phyloP scores from a whole-genome alignment of 306 rosid species.

The Purshia tridentata region DNA sequence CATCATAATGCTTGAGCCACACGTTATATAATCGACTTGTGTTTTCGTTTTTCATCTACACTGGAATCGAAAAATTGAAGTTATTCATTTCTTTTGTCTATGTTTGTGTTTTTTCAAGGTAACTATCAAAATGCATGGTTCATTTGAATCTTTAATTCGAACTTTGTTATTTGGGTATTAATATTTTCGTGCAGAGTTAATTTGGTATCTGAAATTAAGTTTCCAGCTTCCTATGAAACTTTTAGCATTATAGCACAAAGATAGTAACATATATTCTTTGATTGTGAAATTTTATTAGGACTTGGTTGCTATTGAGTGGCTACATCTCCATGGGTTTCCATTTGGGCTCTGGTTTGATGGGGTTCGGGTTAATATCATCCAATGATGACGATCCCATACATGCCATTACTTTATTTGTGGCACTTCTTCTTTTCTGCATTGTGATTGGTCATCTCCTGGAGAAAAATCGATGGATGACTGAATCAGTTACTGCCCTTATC shows the following conservation, averaged over 20 bases:
- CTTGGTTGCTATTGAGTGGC: slow-evolving; percentile 4
- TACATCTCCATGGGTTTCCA: slow-evolving; percentile 32
- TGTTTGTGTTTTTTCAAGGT: neutral
- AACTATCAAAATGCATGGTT: too few species aligned
- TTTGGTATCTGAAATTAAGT: slow-evolving; percentile 4
- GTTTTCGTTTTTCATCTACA: neutral
- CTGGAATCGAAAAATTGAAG: neutral
- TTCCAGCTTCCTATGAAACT: neutral
- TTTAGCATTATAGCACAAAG: neutral
- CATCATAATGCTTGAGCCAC: neutral
- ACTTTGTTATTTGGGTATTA: too few species aligned
- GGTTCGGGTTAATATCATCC: slow-evolving; percentile 12
- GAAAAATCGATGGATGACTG: slow-evolving; percentile 57
- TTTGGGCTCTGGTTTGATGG: slow-evolving; percentile 25
- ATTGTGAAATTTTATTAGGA: slow-evolving; percentile 1
- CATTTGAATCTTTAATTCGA: too few species aligned
- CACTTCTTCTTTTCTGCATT: slow-evolving; percentile 55
- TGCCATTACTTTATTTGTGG: slow-evolving; percentile 48
- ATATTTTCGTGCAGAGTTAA: neutral
- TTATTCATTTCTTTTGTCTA: neutral
- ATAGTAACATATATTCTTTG: neutral
- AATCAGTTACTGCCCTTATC: slow-evolving; percentile 51
- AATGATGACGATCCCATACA: slow-evolving; percentile 29
- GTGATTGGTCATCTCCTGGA: slow-evolving; percentile 60
- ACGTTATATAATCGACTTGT: slow-evolving; percentile 1